Conservation (phyloP, 78 protist genomes). For the Dictyostelium purpureum region DNA sequence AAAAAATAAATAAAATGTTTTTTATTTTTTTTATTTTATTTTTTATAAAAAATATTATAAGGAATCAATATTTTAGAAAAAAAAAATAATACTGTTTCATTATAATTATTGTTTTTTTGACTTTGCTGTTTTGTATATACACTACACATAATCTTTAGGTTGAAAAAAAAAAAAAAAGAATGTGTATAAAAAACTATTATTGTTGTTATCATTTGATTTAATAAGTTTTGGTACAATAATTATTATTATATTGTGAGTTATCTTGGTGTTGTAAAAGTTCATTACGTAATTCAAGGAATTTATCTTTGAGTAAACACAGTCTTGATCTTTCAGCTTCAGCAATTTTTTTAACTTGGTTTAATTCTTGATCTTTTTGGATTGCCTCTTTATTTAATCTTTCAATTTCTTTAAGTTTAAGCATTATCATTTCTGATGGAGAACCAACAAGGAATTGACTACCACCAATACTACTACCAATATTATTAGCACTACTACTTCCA, state of each 20-base stretch:
- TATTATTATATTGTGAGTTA: no score
- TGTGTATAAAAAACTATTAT: no score
- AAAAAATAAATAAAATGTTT: no score
- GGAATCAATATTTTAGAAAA: no score
- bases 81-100: no score
- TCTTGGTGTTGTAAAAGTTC: no score
- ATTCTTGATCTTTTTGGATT: constrained; percentile 38
- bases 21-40: no score
- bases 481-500: constrained; percentile 5
- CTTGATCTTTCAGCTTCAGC: constrained; percentile 75
- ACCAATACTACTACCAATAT: background rate
- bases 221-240: constrained; percentile 7
- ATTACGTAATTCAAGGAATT: constrained; percentile 20
- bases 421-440: constrained; percentile 68
- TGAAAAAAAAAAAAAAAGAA: no score
- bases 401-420: constrained; percentile 47
- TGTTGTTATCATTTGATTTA: background rate
- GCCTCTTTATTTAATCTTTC: constrained; percentile 25
- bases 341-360: constrained; percentile 61
- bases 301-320: constrained; percentile 24
- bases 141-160: no score
- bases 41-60: no score
- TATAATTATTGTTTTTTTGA: no score
- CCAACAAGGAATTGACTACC: constrained; percentile 16
- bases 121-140: no score